Base-by-base conservation (phyloP, 306 rosid species). In the Quercus ilex region DNA sequence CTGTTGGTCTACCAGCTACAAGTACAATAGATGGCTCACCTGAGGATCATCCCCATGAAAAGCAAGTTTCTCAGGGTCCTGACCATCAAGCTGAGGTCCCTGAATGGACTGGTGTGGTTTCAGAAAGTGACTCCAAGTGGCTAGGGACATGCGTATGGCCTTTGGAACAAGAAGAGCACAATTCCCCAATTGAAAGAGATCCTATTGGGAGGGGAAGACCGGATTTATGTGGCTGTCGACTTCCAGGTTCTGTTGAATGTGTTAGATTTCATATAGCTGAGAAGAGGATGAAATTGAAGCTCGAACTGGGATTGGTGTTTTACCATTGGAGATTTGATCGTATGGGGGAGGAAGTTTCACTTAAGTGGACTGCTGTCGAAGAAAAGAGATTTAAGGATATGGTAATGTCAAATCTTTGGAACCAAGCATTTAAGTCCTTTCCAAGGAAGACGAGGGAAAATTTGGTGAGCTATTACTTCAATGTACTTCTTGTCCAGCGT, bases 301-400 rank as follows among this genome's bases (percentile, higher is more conserved):
- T 71, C 51, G 91, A 93, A 77, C 84, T 95, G 79, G 93, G 96
- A 25, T 73, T 83, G 26, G 88, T 26, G 60, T 93, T 93, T 85
- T 93, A 81, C 81, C 86, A 15, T 19, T 95, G 96, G 96, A 83
- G 87, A 79, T 90, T 95, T 74, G 78, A 90, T 86, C 77, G 71
- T 4, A 95, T 90, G 97, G 98, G 98, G 2, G 99, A 95, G 87
- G 97, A 90, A 72, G 87, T 91, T 86, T 91, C 91, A 5, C 97
- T 95, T 82, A 90, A 75, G 63, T 95, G 99, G 99, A 90, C 93
- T 17, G 8, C 77, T 55, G 91, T 71, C 46, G 97, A 92, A 69
- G 97, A 93, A 78, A 85, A 82, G 80, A 88, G 78, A 83, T 93
- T 91, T 76, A 89, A 87, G 88, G 84, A 87, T 80, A 73, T 88